Conservation (phyloP, 106 monocot species). For the Dendrobium huoshanense region DNA sequence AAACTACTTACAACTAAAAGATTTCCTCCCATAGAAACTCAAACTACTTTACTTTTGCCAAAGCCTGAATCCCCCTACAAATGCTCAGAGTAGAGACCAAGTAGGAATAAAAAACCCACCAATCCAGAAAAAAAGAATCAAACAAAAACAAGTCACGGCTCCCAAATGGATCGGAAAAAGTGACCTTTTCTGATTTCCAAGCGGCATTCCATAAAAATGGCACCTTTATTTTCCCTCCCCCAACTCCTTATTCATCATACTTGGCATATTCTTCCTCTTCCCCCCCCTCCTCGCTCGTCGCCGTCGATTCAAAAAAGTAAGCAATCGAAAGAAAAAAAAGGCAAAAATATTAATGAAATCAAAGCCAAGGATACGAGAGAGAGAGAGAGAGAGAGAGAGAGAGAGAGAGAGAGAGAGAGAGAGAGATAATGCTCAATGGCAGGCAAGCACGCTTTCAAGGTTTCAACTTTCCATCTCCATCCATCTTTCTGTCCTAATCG, state of each 20-base stretch:
- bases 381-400: neutral
- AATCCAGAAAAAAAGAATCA: conserved; percentile 3
- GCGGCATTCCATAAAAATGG: neutral
- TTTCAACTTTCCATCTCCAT: conserved; percentile 36
- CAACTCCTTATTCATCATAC: conserved; percentile 6
- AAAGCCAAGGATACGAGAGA: neutral
- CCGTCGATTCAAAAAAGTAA: neutral
- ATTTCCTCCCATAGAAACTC: neutral
- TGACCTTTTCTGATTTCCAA: conserved; percentile 17
- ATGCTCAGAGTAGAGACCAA: neutral
- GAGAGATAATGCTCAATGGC: conserved; percentile 42
- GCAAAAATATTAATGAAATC: neutral
- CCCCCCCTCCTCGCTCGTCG: neutral
- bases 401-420: neutral
- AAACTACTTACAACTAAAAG: neutral
- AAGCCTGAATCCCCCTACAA: conserved; percentile 1
- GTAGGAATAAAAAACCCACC: neutral
- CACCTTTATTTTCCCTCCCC: conserved; percentile 4
- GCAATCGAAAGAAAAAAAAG: neutral
- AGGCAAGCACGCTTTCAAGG: conserved; percentile 86
- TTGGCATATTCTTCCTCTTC: neutral
- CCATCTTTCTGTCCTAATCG: conserved; percentile 46
- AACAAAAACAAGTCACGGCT: conserved; percentile 14
- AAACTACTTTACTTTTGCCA: neutral
- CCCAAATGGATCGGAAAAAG: conserved; percentile 19